These are phyloP conservation scores for Betula pendula DNA, from an alignment of 306 rosid species.

Conservation along the genomic window DNA sequence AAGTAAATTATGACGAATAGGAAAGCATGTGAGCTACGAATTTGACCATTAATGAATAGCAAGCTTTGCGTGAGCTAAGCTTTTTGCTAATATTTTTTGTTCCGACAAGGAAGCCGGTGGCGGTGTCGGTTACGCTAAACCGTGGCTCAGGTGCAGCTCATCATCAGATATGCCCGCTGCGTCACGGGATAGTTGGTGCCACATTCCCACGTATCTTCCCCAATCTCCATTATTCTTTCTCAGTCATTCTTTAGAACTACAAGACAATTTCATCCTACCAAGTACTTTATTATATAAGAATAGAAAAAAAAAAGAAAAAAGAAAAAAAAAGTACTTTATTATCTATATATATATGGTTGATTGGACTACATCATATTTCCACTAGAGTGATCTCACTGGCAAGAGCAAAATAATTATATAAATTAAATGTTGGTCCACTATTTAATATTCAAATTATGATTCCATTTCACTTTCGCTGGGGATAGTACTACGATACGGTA, in stretches of 20 bases:
- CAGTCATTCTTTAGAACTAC: not conserved
- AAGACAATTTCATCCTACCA: not conserved
- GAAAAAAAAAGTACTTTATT: too few relatives aligned
- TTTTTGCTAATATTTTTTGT: not conserved
- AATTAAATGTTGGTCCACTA: not conserved
- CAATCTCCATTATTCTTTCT: not conserved
- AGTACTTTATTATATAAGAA: too few relatives aligned
- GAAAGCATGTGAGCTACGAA: not conserved
- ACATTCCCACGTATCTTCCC: slow-evolving; percentile 18
- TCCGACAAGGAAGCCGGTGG: slow-evolving; percentile 23
- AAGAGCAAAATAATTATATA: not conserved
- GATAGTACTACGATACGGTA: not conserved
- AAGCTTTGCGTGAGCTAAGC: not conserved
- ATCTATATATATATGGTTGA: not conserved
- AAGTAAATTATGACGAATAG: too few relatives aligned
- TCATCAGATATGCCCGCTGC: not conserved
- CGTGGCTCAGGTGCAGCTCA: slow-evolving; percentile 3
- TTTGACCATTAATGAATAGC: not conserved
- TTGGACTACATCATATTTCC: slow-evolving; percentile 34
- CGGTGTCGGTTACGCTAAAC: slow-evolving; percentile 37
- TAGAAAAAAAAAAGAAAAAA: too few relatives aligned
- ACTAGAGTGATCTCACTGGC: slow-evolving; percentile 8
- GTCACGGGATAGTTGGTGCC: slow-evolving; percentile 35
- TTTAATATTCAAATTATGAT: not conserved
- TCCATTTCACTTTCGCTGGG: not conserved